Evolutionary conservation across 2,329 filamentous ascomycete genomes (phyloP).

Genomic region (Immersiporthe knoxdaviesiana): DNA sequence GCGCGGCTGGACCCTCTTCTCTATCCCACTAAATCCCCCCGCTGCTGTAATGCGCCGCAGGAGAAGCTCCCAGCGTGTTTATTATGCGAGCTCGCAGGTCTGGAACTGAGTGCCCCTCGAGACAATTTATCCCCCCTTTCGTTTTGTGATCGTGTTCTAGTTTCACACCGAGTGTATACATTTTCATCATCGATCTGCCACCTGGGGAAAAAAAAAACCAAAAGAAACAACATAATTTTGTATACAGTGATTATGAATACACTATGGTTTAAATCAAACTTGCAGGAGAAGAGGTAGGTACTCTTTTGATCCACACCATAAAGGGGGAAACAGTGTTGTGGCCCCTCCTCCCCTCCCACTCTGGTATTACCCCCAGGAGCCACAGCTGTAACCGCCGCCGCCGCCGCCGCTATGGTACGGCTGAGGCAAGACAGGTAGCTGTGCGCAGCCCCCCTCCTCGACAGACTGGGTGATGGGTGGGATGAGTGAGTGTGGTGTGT

Average conservation of each 20-base stretch:
- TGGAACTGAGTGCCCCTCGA: neutral
- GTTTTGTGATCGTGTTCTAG: neutral
- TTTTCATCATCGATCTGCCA: neutral
- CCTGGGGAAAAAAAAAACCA: no score
- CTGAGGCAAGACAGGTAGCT: neutral
- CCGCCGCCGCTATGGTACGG: neutral
- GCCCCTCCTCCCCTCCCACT: neutral
- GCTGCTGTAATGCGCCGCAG: no score
- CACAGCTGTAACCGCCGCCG: neutral
- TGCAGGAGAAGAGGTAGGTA: neutral
- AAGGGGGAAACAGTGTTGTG: neutral
- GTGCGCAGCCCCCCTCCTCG: neutral
- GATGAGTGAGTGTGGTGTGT: neutral
- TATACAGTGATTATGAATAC: slow-evolving; percentile 5
- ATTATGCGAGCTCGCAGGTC: neutral
- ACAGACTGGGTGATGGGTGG: neutral
- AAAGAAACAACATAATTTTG: no score
- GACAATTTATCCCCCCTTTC: neutral
- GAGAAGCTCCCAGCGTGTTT: no score
- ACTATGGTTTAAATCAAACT: slow-evolving; percentile 5
- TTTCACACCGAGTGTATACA: neutral
- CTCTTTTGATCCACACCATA: slow-evolving; percentile 4
- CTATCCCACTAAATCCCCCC: neutral
- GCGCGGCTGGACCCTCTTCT: slow-evolving; percentile 1
- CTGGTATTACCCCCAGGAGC: neutral